Evolutionary conservation across 805 yeast genomes (phyloP), one percentile per base, ranked within the genome.

Genomic region (Zygosaccharomyces pseudorouxii): DNA sequence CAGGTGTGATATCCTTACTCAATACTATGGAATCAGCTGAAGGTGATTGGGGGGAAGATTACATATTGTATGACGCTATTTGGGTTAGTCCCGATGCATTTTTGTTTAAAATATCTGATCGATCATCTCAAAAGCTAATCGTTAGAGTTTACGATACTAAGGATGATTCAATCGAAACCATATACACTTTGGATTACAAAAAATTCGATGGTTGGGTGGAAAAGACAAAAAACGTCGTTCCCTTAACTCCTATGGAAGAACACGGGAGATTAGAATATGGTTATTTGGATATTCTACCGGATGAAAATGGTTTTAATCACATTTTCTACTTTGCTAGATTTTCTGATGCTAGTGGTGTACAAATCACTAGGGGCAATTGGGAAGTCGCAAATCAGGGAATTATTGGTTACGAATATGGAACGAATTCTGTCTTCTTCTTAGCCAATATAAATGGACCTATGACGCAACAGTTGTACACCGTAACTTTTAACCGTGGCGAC

Each of bases 221-320:
- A 72, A 83, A 75, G 65, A 54, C 66, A 19, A 67, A 72, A 40
- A 74, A 64, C 9, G 64, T 76, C 11, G 48, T 60, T 16, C 64
- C 68, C 0, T 60, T 77, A 3, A 78, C 79, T 5, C 66, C 63
- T 5, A 64, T 64, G 47, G 56, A 55, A 2, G 54, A 61, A 0
- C 46, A 46, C 5, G 70, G 63, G 1, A 60, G 73, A 30, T 30
- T 31, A 2, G 58, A 43, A 0, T 53, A 72, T 50, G 92, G 92
- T 0, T 86, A 81, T 58, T 71, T 86, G 44, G 93, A 86, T 60
- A 67, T 79, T 3, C 73, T 80, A 11, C 80, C 76, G 14, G 73
- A 71, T 29, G 71, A 60, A 9, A 48, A 71, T 10, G 83, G 85
- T 0, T 83, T 66, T 62, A 79, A 77, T 52, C 93, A 86, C 61